Evolutionary conservation across 2,329 filamentous ascomycete genomes (phyloP), one percentile per base, ranked within the genome.

Genomic region (Phaeosphaeriaceae sp.): DNA sequence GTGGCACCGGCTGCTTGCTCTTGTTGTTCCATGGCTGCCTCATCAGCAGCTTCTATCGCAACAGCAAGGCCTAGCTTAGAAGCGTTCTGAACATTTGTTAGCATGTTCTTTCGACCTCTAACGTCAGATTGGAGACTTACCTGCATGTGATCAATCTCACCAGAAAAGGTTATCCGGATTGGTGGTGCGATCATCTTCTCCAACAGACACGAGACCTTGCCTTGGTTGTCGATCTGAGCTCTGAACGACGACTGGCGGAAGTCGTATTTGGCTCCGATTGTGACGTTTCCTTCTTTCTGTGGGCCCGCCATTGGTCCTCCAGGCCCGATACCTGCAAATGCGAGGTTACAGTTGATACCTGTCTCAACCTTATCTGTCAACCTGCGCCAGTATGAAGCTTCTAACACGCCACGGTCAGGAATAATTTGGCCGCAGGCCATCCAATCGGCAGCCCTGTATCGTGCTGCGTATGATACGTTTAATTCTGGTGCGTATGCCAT

Each of bases 101-200:
- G 38, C 38, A 17, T 12, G 13, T 18, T 5, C 18, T 11, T 20
- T n/a, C 3, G 6, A 26, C 11, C 16, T 34, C n/a, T 8, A 20
- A 30, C 9, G 11, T 16, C 2, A 32, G 7, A 2, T 18, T 32
- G 17, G 8, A 20, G 42, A 81, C 90, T 74, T 84, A 97, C 94
- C 81, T 92, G 92, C 67, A 87, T 86, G 78, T 99, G 93, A 77
- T 99, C 94, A 70, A 99, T 90, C 73, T 97, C 94, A 62, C 92
- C 93, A 46, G 92, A 91, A 77, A 99, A 96, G 49, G 92, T 96
- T 79, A 99, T 86, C 74, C 88, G 89, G 50, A 99, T 92, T 21
- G 92, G 89, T 58, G 92, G 91, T 23, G 92, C 92, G 68, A 99
- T 90, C 70, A 92, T 88, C 86, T 97, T 97, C 83, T 99, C 94